Evolutionary conservation across 2,329 filamentous ascomycete genomes (phyloP), one percentile per base, ranked within the genome.

Genomic region (Aspergillus aculeatus): DNA sequence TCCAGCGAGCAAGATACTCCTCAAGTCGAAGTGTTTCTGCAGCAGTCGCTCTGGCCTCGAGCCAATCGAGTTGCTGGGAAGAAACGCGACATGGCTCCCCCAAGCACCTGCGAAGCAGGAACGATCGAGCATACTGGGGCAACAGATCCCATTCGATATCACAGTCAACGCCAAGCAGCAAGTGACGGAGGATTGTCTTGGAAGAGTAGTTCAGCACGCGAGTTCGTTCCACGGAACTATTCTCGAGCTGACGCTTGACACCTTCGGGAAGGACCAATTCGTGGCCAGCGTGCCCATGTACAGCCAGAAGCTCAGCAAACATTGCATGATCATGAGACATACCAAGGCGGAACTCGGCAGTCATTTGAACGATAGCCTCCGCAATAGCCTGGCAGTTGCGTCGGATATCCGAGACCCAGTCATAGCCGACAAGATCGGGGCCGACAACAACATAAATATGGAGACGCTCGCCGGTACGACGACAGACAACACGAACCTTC

Each of bases 1-100:
- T 80, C 62, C 79, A 81, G 31, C 81, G 71, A 32, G 80, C 77
- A 47, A 83, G 67, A 32, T 80, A 76, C 6, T 73, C 69, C 57
- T 80, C 73, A 4, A 78, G 70, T 19, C 72, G 59, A 5, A 64
- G 52, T 9, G 50, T 75, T 16, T 73, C 71, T 12, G 26, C 61
- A 69, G 58, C 78, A 75, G 29, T 71, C 63, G 32, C 61, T 66
- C 11, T 72, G 60, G 12, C 31, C 53, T 78, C 73, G 10, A 82
- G 75, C 79, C 79, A 81, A 5, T 70, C 65, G 56, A 73, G 70
- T 51, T 81, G 73, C 1, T 65, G 69, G 9, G 75, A 73, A 0
- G 76, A 73, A 31, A 81, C 69, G n/a, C 70, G 67, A 54, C 73
- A 74, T 4, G 73, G 69, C 23, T 77, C 72, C 2, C 80, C 81